Evolutionary conservation across 2,329 filamentous ascomycete species (phyloP).

Genomic region (Allantophomopsis cytisporea): DNA sequence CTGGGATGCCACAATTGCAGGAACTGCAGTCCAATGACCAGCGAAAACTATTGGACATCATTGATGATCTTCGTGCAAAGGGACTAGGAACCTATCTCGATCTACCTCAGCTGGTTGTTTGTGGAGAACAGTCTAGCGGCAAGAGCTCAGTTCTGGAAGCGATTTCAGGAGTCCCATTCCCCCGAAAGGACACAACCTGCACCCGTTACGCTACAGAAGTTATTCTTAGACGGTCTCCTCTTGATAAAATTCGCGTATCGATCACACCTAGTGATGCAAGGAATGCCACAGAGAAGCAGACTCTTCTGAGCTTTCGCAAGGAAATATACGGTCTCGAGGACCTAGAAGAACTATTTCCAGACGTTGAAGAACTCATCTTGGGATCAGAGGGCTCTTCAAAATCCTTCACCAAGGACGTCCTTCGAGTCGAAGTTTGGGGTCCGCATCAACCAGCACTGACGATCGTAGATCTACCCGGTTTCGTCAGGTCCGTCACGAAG

Average conservation of each 20-base stretch:
- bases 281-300: slow-evolving; percentile 30
- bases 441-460: slow-evolving; percentile 13
- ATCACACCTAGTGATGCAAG: slow-evolving; percentile 40
- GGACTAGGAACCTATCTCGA: slow-evolving; percentile 34
- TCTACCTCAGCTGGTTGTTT: slow-evolving; percentile 48
- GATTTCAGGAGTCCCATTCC: slow-evolving; percentile 48
- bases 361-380: slow-evolving; percentile 1
- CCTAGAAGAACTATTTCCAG: slow-evolving; percentile 15
- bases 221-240: slow-evolving; percentile 17
- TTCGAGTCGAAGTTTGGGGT: slow-evolving; percentile 15
- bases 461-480: slow-evolving; percentile 20
- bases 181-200: slow-evolving; percentile 43
- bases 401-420: slow-evolving; percentile 7
- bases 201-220: slow-evolving; percentile 40
- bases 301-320: slow-evolving; percentile 19
- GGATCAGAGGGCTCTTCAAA: neutral
- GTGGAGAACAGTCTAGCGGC: slow-evolving; percentile 49
- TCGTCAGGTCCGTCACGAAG: slow-evolving; percentile 14
- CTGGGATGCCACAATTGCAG: slow-evolving; percentile 5
- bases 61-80: slow-evolving; percentile 39
- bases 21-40: slow-evolving; percentile 32
- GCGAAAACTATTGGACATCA: slow-evolving; percentile 39
- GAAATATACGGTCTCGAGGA: slow-evolving; percentile 11
- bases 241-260: slow-evolving; percentile 35
- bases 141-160: slow-evolving; percentile 52